These are phyloP conservation scores for Mucor racemosus DNA, from an alignment of 371 early-diverging fungal species.

Conservation along the genomic window DNA sequence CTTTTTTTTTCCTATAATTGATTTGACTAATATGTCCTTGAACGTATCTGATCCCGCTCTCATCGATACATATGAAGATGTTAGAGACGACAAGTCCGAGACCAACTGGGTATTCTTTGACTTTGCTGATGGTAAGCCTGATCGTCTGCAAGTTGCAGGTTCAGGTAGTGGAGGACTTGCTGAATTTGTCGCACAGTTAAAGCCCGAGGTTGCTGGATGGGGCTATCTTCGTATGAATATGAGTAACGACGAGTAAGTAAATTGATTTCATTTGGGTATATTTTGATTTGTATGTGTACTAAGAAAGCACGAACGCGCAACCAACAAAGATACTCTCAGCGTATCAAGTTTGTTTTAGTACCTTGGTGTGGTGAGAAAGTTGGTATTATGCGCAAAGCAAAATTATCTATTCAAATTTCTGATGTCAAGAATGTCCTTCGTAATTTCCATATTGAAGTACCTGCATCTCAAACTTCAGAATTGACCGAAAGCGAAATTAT, in stretches of 20 bases:
- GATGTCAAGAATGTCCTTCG: conserved; percentile 78
- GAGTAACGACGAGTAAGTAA: conserved; percentile 84
- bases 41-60: conserved; percentile 61
- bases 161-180: conserved; percentile 71
- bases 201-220: conserved; percentile 76
- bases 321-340: conserved; percentile 48
- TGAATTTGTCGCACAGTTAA: conserved; percentile 68
- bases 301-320: background rate
- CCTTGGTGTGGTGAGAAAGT: conserved; percentile 84
- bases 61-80: conserved; percentile 71
- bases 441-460: conserved; percentile 76
- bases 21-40: conserved; percentile 37
- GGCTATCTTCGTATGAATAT: conserved; percentile 80
- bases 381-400: conserved; percentile 88
- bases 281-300: background rate
- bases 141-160: conserved; percentile 52
- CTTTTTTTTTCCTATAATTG: background rate
- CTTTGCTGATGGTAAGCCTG: conserved; percentile 53
- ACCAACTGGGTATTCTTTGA: conserved; percentile 70
- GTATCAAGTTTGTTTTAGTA: conserved; percentile 75
- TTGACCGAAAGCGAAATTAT: conserved; percentile 58
- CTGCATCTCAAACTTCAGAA: conserved; percentile 60
- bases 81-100: conserved; percentile 69
- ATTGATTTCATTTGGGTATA: background rate
- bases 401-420: conserved; percentile 78